Base-by-base conservation (phyloP, 768 basidiomycete species). In the Tephrocybe sp. region DNA sequence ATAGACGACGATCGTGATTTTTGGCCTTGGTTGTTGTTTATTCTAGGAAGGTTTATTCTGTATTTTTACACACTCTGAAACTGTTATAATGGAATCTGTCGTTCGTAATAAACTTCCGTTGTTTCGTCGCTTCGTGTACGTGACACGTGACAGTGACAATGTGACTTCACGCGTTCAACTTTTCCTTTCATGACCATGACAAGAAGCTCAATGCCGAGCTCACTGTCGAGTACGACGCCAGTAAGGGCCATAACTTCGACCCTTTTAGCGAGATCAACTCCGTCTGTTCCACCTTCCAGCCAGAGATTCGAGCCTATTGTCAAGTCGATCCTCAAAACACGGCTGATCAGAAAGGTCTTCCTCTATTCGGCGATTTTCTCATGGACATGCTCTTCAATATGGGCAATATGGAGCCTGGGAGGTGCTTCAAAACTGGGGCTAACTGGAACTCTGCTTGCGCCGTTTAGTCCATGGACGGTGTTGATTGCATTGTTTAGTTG, bases 251-350 rank as follows among this genome's bases (percentile, higher is more conserved):
- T 79, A 25, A 70, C 72, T 0, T 75, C 76, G 1, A 72, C 66
- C 2, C 64, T 80, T 5, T 56, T 70, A 1, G 68, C 74, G n/a
- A 79, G 79, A 44, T 68, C 81, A 0, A 67, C 84, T 1, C 80
- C 81, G 0, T 68, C 76, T 1, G 67, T 89, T 4, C 84, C 86
- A 0, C 73, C 83, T 0, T 65, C 87, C 1, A 68, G 76, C 4
- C 77, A 83, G 56, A 67, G 73, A 1, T 90, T 83, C 62, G 84
- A 88, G 56, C 86, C 86, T 8, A 76, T 82, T 39, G 78, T 83
- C 1, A 88, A 85, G 60, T 66, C 76, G 2, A 73, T 85, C 4
- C 74, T 90, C 40, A 77, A 73, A 45, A 80, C 82, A 59, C 80
- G 87, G 34, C 77, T 88, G 6, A 68, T 78, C 20, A 72, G 75